phyloP scores from a whole-genome alignment of 2,329 filamentous ascomycete genomes.

The Aspergillus pseudotamarii region DNA sequence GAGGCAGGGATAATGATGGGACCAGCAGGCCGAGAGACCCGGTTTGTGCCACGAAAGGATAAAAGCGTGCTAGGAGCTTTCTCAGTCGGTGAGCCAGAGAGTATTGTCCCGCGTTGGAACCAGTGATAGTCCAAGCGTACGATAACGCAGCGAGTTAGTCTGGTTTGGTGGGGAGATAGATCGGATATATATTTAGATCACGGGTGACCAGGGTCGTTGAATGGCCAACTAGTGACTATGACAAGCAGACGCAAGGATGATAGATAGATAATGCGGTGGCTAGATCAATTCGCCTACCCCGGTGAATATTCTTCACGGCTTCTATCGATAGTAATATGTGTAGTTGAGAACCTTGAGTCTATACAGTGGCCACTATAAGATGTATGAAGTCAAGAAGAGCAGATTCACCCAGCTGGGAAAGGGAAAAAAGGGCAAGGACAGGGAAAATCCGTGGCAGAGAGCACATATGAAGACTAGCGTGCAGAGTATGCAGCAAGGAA shows the following conservation, averaged over 20 bases:
- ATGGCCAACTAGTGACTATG: constrained; percentile 8
- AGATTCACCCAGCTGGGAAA: background rate
- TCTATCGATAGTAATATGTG: background rate
- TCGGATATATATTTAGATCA: constrained; percentile 29
- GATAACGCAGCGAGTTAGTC: constrained; percentile 9
- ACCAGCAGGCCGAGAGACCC: background rate
- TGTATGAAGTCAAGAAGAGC: background rate
- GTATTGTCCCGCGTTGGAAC: constrained; percentile 3
- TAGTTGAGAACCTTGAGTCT: background rate
- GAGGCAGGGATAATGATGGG: constrained; percentile 11
- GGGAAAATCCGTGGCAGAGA: constrained; percentile 3
- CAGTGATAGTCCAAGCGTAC: constrained; percentile 17
- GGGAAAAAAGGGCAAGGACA: background rate
- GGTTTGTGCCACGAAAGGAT: constrained; percentile 1
- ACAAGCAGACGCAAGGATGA: constrained; percentile 10
- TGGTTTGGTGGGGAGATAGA: constrained; percentile 21
- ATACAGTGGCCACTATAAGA: background rate
- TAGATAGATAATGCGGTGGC: constrained; percentile 6
- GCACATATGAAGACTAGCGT: constrained; percentile 16
- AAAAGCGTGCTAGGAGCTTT: background rate
- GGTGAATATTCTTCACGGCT: background rate
- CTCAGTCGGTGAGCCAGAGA: background rate
- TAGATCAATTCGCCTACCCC: background rate
- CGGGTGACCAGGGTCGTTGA: constrained; percentile 6
- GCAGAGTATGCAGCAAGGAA: constrained; percentile 22